Evolutionary conservation across 2,329 filamentous ascomycete species (phyloP).

Genomic region (Drechslerella stenobrocha): DNA sequence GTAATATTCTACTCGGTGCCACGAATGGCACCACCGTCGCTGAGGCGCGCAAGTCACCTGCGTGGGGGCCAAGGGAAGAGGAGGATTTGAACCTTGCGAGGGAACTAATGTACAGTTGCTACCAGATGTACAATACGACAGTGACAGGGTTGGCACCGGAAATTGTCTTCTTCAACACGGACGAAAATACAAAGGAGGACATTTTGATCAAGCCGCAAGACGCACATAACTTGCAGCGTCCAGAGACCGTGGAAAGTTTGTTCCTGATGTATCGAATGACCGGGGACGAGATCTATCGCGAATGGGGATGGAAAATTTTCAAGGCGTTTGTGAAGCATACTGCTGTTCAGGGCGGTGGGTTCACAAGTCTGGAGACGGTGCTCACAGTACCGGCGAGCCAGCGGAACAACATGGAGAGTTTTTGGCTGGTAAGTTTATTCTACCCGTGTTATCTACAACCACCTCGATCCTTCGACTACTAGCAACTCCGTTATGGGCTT

Average conservation of each 20-base stretch:
- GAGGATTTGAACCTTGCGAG: constrained; percentile 83
- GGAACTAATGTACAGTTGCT: constrained; percentile 95
- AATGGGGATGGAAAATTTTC: constrained; percentile 99
- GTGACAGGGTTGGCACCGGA: constrained; percentile 89
- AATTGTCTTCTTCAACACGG: constrained; percentile 86
- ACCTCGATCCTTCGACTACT: too few relatives aligned
- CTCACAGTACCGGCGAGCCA: constrained; percentile 69
- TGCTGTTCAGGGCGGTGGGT: constrained; percentile 72
- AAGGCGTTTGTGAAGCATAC: constrained; percentile 85
- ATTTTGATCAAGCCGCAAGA: constrained; percentile 80
- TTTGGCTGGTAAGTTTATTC: constrained; percentile 74
- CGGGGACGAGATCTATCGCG: constrained; percentile 79
- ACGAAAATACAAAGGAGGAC: constrained; percentile 65
- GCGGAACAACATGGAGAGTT: constrained; percentile 96
- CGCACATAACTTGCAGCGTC: constrained; percentile 87
- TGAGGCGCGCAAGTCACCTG: constrained; percentile 71
- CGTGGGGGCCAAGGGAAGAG: constrained; percentile 78
- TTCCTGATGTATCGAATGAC: constrained; percentile 99
- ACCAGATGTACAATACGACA: constrained; percentile 93
- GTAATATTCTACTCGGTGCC: constrained; percentile 85
- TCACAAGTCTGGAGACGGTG: constrained; percentile 78
- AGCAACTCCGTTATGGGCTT: too few relatives aligned
- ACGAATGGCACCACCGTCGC: constrained; percentile 76
- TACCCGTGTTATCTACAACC: too few relatives aligned
- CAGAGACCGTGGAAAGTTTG: constrained; percentile 92